Conservation (phyloP, 495 filamentous ascomycete species). For the Sabuloglossum arenarium region DNA sequence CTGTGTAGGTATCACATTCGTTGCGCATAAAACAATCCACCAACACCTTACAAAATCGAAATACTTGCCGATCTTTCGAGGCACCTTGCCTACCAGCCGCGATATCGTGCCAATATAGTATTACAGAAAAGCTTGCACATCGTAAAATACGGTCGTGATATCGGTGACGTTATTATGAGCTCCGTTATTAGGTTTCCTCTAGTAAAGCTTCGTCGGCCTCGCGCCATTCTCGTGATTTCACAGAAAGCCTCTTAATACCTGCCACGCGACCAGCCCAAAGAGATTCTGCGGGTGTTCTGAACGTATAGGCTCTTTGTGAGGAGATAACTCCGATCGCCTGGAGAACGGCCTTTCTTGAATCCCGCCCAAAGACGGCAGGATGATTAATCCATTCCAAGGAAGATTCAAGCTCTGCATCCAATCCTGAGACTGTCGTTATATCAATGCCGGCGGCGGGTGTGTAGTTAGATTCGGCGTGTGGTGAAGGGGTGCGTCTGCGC, state of each 20-base stretch:
- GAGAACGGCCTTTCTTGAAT: constrained; percentile 85
- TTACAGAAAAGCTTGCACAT: neutral
- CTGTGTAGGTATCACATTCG: neutral
- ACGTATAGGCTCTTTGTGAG: constrained; percentile 84
- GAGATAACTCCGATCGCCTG: constrained; percentile 94
- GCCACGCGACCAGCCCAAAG: constrained; percentile 65
- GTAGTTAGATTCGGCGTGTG: constrained; percentile 33
- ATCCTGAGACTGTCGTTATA: constrained; percentile 51
- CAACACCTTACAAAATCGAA: neutral
- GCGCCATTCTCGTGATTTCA: constrained; percentile 66
- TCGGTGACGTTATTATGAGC: neutral
- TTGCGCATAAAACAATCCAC: neutral
- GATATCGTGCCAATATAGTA: neutral
- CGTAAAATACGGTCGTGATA: neutral
- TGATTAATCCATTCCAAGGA: constrained; percentile 99
- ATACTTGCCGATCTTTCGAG: neutral
- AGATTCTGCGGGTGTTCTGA: constrained; percentile 66
- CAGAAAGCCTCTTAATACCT: constrained; percentile 57
- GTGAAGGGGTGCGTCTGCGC: constrained; percentile 22
- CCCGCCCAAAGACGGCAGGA: constrained; percentile 85
- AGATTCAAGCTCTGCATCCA: constrained; percentile 78
- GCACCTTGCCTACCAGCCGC: neutral
- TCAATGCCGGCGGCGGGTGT: constrained; percentile 57
- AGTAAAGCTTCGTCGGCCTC: constrained; percentile 70
- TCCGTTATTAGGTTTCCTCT: constrained; percentile 39